Evolutionary conservation across 257 asterid species (phyloP).

Genomic region (Cordia subcordata): DNA sequence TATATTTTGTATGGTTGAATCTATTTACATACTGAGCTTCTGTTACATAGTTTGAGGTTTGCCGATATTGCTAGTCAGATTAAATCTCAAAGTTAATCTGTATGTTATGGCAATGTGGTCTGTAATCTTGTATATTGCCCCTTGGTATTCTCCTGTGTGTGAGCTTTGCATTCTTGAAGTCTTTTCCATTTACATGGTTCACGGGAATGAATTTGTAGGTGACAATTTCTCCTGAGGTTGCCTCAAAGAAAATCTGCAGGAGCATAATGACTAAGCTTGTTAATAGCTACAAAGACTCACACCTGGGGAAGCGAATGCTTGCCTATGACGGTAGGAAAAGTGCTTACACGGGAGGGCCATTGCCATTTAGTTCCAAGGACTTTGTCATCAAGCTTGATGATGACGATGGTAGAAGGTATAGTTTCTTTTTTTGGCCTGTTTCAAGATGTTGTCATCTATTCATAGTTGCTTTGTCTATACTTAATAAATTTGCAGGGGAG

Average conservation of each 20-base stretch:
- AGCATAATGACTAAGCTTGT: slow-evolving; percentile 36
- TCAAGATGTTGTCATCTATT: not conserved
- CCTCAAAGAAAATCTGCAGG: slow-evolving; percentile 51
- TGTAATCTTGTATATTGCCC: no score
- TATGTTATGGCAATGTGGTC: no score
- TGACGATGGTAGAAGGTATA: slow-evolving; percentile 30
- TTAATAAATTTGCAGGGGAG: slow-evolving; percentile 50
- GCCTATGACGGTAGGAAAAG: slow-evolving; percentile 82
- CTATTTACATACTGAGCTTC: not conserved
- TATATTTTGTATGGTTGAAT: not conserved
- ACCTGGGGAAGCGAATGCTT: slow-evolving; percentile 35
- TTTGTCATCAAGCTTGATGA: slow-evolving; percentile 44
- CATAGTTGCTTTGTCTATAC: not conserved
- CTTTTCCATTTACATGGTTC: not conserved
- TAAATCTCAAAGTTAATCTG: no score
- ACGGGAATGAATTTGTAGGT: slow-evolving; percentile 31
- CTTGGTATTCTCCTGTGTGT: not conserved
- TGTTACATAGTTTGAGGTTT: not conserved
- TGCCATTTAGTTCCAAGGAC: slow-evolving; percentile 65
- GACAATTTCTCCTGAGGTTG: slow-evolving; percentile 58
- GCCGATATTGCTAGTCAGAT: no score
- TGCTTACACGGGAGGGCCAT: slow-evolving; percentile 56
- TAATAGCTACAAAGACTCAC: slow-evolving; percentile 13
- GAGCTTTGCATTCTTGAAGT: not conserved
- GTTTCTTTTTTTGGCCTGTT: not conserved